phyloP scores from a whole-genome alignment of 1,284 basidiomycete genomes.

The Cutaneotrichosporon sp. region DNA sequence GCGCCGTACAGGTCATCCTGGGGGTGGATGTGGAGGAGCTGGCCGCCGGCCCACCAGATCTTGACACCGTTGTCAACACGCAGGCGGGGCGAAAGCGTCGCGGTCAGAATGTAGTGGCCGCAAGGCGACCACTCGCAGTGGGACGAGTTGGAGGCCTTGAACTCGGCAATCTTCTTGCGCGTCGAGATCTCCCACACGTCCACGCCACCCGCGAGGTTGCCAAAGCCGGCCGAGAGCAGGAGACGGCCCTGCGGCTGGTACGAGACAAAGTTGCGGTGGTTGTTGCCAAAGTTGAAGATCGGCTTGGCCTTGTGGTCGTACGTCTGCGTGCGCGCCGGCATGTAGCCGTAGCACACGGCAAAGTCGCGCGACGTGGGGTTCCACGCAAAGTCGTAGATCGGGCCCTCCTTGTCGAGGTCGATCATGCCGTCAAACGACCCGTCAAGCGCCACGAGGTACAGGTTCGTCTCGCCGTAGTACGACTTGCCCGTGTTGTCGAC shows the following conservation, averaged over 20 bases:
- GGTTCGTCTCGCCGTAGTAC: slow-evolving; percentile 96
- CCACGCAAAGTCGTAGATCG: slow-evolving; percentile 96
- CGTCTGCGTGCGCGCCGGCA: slow-evolving; percentile 90
- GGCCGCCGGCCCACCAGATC: slow-evolving; percentile 90
- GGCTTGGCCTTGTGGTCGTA: slow-evolving; percentile 89
- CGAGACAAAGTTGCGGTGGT: slow-evolving; percentile 86
- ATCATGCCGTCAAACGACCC: slow-evolving; percentile 94
- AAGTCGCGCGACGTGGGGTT: slow-evolving; percentile 98
- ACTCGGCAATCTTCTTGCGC: slow-evolving; percentile 77
- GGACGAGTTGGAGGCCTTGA: slow-evolving; percentile 85
- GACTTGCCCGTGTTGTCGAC: slow-evolving; percentile 97
- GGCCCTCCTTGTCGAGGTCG: slow-evolving; percentile 92
- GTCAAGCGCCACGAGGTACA: slow-evolving; percentile 92
- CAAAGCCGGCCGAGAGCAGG: slow-evolving; percentile 88
- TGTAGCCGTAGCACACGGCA: slow-evolving; percentile 88
- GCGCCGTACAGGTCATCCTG: slow-evolving; percentile 84
- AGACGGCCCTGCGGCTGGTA: slow-evolving; percentile 95
- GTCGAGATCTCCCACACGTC: slow-evolving; percentile 89
- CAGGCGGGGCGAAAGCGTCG: slow-evolving; percentile 87
- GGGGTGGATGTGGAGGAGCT: slow-evolving; percentile 78
- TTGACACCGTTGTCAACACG: slow-evolving; percentile 97
- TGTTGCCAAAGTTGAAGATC: slow-evolving; percentile 85
- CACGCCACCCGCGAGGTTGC: slow-evolving; percentile 91
- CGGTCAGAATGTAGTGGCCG: slow-evolving; percentile 88
- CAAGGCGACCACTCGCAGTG: slow-evolving; percentile 95